Base-by-base conservation (phyloP, 768 basidiomycete genomes). In the Lentinula detonsa region DNA sequence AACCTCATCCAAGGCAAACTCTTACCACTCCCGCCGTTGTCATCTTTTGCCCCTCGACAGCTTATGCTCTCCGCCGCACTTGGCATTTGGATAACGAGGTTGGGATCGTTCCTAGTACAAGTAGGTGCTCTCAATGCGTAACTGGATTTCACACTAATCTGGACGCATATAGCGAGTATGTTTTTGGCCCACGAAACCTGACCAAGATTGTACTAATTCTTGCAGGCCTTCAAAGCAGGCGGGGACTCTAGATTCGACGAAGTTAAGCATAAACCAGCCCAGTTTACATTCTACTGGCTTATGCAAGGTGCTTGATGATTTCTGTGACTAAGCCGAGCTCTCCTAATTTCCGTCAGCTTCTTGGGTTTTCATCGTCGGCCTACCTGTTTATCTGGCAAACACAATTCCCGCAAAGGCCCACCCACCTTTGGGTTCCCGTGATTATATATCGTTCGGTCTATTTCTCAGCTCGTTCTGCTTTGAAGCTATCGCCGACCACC, bases 351-450 rank as follows among this genome's bases (percentile, higher is more conserved):
- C 11, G 4, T 11, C 63, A 82, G 85, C 85, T 0, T 83, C 82
- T 2, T 90, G 89, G 89, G 81, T 90, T 43, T 72, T 83, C 23
- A 65, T 86, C 9, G 84, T 88, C 53, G 86, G 88, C 16, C 76
- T 91, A 11, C 88, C 89, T 3, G 83, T 90, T 9, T 90, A 84
- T 65, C 69, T 88, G 39, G 79, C 78, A 62, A 90, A 90, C 67
- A 70, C 76, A 3, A 68, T 87, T 6, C 85, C 87, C 0, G 67
- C 77, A 1, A 61, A 68, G 7, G 69, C 74, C 9, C 84, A 85
- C 60, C 81, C 85, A 5, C 72, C 78, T 21, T 75, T 91, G 18
- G 78, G 80, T 1, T 57, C 69, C 6, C 77, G 80, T 34, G 88
- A 92, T 64, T 84, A 83, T 66, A 67, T 80, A 28, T 77, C 80